A percentile compares a stretch with the other conserved stretches of the same genome.
phyloP scores from a whole-genome alignment of 345 rosid species.

The Eucalyptus polybractea region DNA sequence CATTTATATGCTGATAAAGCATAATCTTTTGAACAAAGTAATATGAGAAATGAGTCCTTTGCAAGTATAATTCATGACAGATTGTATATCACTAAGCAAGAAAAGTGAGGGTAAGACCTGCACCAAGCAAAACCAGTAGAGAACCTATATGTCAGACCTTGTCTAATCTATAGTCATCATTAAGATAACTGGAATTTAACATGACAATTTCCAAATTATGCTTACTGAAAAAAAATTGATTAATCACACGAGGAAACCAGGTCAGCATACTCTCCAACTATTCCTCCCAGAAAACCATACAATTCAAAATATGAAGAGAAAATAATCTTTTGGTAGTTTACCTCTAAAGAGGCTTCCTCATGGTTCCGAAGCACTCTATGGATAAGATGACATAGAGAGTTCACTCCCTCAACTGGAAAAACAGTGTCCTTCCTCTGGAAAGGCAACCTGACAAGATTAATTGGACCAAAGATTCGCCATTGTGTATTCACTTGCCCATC shows the following conservation, averaged over 20 bases:
- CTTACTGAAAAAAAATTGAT: background rate
- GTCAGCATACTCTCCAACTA: background rate
- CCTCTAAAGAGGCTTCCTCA: conserved; percentile 86
- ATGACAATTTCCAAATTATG: background rate
- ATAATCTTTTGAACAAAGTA: background rate
- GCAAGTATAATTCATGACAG: background rate
- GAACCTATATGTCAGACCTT: background rate
- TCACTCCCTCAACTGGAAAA: conserved; percentile 77
- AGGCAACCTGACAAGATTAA: conserved; percentile 57
- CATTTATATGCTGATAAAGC: background rate
- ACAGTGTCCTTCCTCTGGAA: conserved; percentile 66
- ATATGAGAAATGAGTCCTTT: background rate
- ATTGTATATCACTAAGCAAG: background rate
- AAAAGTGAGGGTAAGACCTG: background rate
- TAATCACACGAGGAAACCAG: background rate
- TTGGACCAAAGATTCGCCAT: conserved; percentile 52
- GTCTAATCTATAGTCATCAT: background rate
- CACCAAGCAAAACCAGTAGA: background rate
- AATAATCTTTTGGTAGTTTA: background rate
- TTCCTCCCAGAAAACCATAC: background rate
- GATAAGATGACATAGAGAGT: conserved; percentile 61
- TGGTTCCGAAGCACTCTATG: conserved; percentile 58
- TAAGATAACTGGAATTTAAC: background rate
- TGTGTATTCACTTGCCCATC: conserved; percentile 36
- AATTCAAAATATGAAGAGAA: background rate